Conservation (phyloP, 257 asterid genomes). For the Nicotiana tabacum region DNA sequence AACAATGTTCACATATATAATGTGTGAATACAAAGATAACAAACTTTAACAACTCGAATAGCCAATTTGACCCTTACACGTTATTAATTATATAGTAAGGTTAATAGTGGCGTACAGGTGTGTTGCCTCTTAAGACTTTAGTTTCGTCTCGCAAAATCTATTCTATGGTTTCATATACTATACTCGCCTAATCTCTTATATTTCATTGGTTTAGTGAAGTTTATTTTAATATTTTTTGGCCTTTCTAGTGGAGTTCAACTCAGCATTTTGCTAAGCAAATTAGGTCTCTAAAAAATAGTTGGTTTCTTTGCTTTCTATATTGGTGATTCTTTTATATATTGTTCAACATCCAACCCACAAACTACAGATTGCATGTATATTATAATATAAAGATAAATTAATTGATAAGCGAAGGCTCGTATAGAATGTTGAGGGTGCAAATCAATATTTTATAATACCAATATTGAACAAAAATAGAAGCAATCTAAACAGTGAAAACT, state of each 20-base stretch:
- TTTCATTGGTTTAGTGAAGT: background rate
- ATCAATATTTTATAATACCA: background rate
- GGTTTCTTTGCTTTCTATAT: background rate
- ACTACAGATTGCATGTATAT: background rate
- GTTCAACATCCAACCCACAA: background rate
- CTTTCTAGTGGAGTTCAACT: background rate
- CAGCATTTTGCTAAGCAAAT: background rate
- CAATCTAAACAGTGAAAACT: background rate
- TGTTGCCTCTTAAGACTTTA: background rate
- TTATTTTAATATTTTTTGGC: background rate
- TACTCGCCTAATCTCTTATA: too few species aligned
- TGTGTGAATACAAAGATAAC: background rate
- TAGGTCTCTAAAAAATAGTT: background rate
- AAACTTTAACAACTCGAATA: background rate
- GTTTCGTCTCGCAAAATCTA: background rate
- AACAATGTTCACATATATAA: background rate
- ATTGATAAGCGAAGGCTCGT: background rate
- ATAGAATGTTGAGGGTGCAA: background rate
- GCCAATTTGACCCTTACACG: background rate
- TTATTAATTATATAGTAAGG: background rate
- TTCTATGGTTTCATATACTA: background rate
- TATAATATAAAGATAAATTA: background rate
- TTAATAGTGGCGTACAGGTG: background rate
- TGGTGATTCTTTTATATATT: background rate
- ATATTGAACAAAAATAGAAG: background rate